These are phyloP conservation scores for Talaromyces sp. DNA, from an alignment of 2,329 filamentous ascomycete species.

Conservation along the genomic window DNA sequence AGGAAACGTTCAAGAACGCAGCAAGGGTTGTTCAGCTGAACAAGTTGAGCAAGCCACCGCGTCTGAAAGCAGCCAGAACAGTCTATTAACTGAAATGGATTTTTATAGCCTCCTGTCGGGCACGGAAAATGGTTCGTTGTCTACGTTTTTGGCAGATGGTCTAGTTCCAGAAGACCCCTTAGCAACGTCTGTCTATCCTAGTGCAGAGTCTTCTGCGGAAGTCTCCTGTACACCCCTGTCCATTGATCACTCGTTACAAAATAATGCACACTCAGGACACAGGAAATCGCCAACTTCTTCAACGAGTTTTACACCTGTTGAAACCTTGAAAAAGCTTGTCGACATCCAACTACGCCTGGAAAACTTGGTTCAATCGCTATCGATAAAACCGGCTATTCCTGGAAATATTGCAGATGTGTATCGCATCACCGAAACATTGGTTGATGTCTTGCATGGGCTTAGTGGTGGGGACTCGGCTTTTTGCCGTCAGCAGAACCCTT, in stretches of 20 bases:
- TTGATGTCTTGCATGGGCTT: background rate
- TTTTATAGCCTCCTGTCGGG: background rate
- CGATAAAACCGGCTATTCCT: background rate
- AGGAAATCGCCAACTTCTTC: background rate
- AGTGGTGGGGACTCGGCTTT: background rate
- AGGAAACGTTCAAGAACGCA: background rate
- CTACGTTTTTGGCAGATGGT: background rate
- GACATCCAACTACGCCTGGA: background rate
- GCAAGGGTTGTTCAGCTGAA: background rate
- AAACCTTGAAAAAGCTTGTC: background rate
- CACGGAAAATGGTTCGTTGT: background rate
- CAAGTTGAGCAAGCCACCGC: background rate
- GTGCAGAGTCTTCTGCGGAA: background rate
- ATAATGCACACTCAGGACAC: background rate
- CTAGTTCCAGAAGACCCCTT: background rate
- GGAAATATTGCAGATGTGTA: background rate
- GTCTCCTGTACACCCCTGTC: background rate
- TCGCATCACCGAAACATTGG: background rate
- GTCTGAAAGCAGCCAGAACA: background rate
- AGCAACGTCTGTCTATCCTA: background rate
- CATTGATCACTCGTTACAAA: background rate
- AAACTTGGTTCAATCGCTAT: background rate
- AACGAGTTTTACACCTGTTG: background rate
- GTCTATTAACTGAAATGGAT: background rate
- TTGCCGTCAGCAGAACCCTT: background rate